Percentiles rank a stretch among this genome's conserved stretches.
phyloP scores from a whole-genome alignment of 2,329 filamentous ascomycete species.

The Calycina herbarum region DNA sequence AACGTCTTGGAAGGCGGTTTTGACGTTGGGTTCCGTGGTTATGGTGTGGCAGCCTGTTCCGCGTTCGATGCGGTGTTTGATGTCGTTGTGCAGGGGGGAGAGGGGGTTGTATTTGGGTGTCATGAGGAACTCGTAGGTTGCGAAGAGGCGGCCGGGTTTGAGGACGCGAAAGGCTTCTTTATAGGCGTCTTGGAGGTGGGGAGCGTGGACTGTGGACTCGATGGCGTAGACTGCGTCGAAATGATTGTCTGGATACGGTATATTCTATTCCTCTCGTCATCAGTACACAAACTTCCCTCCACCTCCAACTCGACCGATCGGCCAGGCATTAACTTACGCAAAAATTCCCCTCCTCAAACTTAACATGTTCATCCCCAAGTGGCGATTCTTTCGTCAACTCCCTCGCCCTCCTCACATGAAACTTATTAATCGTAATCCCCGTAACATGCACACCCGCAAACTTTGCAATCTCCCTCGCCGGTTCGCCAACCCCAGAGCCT shows the following conservation, averaged over 20 bases:
- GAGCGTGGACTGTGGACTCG: conserved; percentile 7
- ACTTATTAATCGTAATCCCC: conserved; percentile 9
- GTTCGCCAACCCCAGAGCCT: conserved; percentile 8
- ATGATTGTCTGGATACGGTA: conserved; percentile 3
- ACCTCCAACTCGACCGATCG: too few species aligned
- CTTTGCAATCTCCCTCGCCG: neutral
- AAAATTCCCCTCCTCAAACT: conserved; percentile 7
- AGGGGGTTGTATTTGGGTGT: neutral
- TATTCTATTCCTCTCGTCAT: neutral
- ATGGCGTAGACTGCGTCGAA: conserved; percentile 14
- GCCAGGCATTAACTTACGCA: neutral
- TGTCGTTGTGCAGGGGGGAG: neutral
- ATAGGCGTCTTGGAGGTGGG: conserved; percentile 8
- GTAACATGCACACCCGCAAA: conserved; percentile 10
- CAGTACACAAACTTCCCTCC: neutral
- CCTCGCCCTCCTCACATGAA: neutral
- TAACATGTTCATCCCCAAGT: conserved; percentile 2
- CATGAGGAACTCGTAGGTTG: conserved; percentile 12
- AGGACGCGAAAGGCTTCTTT: conserved; percentile 6
- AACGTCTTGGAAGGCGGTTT: neutral
- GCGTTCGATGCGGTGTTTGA: conserved; percentile 10
- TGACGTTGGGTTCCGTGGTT: neutral
- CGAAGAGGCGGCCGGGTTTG: conserved; percentile 7
- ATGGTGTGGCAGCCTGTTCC: conserved; percentile 11
- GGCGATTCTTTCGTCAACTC: neutral